Evolutionary conservation across 495 filamentous ascomycete genomes (phyloP).

Genomic region (Oidiodendron maius): DNA sequence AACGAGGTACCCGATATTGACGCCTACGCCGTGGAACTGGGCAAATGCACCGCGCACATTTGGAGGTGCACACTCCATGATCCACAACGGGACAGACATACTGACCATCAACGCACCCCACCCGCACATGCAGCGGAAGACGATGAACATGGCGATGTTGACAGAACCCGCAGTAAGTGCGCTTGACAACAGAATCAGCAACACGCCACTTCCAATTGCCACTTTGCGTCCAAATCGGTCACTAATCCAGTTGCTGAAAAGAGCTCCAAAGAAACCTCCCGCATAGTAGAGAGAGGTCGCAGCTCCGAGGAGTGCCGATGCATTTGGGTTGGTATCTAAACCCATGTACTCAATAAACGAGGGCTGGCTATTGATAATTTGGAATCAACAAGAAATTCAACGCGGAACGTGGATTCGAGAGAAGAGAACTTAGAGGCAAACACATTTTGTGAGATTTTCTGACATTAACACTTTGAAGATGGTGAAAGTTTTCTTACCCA

Average conservation of each 20-base stretch:
- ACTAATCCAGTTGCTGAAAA: neutral
- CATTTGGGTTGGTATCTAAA: neutral
- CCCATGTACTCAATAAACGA: neutral
- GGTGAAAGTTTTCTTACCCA: too few species aligned
- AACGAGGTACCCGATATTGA: slow-evolving; percentile 16
- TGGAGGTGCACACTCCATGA: slow-evolving; percentile 19
- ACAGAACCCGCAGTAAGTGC: slow-evolving; percentile 20
- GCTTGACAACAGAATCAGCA: slow-evolving; percentile 17
- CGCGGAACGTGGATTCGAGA: too few species aligned
- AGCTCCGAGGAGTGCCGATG: neutral
- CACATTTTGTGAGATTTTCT: too few species aligned
- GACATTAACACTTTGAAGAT: too few species aligned
- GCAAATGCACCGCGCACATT: slow-evolving; percentile 17
- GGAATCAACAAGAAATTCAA: too few species aligned
- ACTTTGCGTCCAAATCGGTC: slow-evolving; percentile 22
- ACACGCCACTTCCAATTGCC: slow-evolving; percentile 11
- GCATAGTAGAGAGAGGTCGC: neutral
- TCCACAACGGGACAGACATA: slow-evolving; percentile 17
- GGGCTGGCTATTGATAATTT: neutral
- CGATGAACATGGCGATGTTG: slow-evolving; percentile 19
- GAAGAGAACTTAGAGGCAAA: too few species aligned
- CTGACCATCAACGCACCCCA: slow-evolving; percentile 12
- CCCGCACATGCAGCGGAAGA: slow-evolving; percentile 21
- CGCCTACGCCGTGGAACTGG: slow-evolving; percentile 14
- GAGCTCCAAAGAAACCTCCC: neutral